Percentiles rank a stretch among this genome's conserved stretches.
Evolutionary conservation across 2,329 filamentous ascomycete genomes (phyloP).

Genomic region (Amauroascus niger): DNA sequence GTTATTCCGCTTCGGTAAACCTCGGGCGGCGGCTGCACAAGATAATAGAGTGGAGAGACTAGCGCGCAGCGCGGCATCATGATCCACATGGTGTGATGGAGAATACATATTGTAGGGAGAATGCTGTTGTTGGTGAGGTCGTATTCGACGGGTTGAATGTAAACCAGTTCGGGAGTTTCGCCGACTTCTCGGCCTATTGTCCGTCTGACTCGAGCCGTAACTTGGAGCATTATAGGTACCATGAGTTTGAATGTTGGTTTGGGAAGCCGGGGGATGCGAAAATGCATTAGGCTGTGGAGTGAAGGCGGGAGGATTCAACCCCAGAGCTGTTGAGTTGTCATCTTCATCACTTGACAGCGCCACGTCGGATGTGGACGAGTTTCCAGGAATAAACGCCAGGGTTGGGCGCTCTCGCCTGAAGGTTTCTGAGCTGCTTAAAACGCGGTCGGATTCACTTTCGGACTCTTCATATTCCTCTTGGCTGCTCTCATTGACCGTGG

Average conservation of each 20-base stretch:
- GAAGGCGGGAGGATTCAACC: slow-evolving; percentile 52
- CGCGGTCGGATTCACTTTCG: slow-evolving; percentile 74
- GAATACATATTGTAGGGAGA: slow-evolving; percentile 59
- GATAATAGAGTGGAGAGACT: slow-evolving; percentile 92
- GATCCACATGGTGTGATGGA: slow-evolving; percentile 69
- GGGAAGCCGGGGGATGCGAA: slow-evolving; percentile 62
- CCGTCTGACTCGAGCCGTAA: slow-evolving; percentile 35
- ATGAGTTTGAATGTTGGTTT: slow-evolving; percentile 32
- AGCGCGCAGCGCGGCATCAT: slow-evolving; percentile 84
- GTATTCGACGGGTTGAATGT: slow-evolving; percentile 29
- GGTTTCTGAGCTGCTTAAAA: slow-evolving; percentile 53
- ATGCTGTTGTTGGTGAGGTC: slow-evolving; percentile 41
- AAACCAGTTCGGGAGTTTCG: slow-evolving; percentile 32
- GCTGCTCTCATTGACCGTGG: slow-evolving; percentile 54
- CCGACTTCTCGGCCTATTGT: slow-evolving; percentile 29
- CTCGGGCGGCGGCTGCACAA: slow-evolving; percentile 82
- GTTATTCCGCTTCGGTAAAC: slow-evolving; percentile 54
- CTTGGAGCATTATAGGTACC: slow-evolving; percentile 42
- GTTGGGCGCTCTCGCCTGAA: slow-evolving; percentile 22
- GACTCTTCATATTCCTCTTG: slow-evolving; percentile 94
- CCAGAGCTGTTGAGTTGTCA: slow-evolving; percentile 75
- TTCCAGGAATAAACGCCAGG: slow-evolving; percentile 21
- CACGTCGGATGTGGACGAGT: slow-evolving; percentile 24
- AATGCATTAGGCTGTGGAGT: slow-evolving; percentile 88
- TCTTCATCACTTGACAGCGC: slow-evolving; percentile 46